Evolutionary conservation across 2,329 filamentous ascomycete species (phyloP).

Genomic region (Xylogone sp.): DNA sequence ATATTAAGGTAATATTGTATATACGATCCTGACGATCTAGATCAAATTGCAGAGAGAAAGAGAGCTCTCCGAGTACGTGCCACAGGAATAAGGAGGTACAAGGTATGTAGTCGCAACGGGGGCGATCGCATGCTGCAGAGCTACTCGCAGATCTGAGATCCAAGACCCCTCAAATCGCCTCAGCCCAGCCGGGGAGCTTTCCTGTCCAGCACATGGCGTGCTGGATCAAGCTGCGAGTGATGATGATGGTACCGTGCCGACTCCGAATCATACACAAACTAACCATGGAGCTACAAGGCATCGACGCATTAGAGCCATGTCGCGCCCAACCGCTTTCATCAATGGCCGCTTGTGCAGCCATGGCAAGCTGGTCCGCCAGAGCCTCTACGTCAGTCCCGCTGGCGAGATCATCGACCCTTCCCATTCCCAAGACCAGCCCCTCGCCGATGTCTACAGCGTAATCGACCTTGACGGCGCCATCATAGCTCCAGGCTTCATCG

Average conservation of each 20-base stretch:
- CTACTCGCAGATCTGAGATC: background rate
- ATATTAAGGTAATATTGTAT: no score
- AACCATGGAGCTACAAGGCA: no score
- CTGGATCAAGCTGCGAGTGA: background rate
- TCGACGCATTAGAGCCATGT: no score
- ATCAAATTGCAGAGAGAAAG: no score
- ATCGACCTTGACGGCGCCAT: conserved; percentile 44
- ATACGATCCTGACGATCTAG: no score
- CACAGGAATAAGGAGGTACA: no score
- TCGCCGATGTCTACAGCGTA: background rate
- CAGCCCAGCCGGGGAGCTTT: background rate
- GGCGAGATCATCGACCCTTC: conserved; percentile 16
- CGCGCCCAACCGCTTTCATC: conserved; percentile 17
- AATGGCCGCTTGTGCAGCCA: conserved; percentile 22
- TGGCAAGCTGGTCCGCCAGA: conserved; percentile 12
- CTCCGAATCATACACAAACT: no score
- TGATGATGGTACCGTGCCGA: no score
- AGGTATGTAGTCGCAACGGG: no score
- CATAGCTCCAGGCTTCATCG: conserved; percentile 50
- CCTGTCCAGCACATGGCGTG: background rate
- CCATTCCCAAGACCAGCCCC: conserved; percentile 6
- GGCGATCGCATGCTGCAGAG: no score
- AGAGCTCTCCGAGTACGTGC: no score
- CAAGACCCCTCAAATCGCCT: no score
- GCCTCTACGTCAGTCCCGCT: background rate